Evolutionary conservation across 306 rosid genomes (phyloP).

Genomic region (Styphnolobium japonicum): DNA sequence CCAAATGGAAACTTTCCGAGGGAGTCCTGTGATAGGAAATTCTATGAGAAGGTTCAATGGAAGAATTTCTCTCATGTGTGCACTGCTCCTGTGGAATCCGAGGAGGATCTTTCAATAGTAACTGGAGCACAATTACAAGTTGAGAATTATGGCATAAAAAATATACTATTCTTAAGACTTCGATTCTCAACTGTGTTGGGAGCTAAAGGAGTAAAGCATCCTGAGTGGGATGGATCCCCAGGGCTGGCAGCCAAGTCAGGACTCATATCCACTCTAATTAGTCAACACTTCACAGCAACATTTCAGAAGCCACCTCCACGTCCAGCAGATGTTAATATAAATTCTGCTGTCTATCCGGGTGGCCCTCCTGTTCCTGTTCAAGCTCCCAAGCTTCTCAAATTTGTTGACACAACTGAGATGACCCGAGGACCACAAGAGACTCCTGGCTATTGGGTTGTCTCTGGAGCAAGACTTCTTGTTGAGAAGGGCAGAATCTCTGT

Average conservation of each 20-base stretch:
- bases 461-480: slow-evolving; percentile 87
- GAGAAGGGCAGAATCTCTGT: slow-evolving; percentile 89
- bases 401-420: slow-evolving; percentile 94
- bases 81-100: slow-evolving; percentile 89
- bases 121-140: slow-evolving; percentile 94
- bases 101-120: slow-evolving; percentile 76
- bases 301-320: slow-evolving; percentile 85
- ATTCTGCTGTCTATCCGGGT: slow-evolving; percentile 90
- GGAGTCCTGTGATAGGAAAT: slow-evolving; percentile 60
- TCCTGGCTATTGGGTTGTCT: slow-evolving; percentile 98
- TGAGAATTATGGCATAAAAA: slow-evolving; percentile 80
- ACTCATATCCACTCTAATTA: slow-evolving; percentile 87
- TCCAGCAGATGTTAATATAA: slow-evolving; percentile 91
- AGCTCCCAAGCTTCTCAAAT: slow-evolving; percentile 83
- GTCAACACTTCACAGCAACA: slow-evolving; percentile 85
- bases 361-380: slow-evolving; percentile 96
- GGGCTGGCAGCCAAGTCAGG: slow-evolving; percentile 87
- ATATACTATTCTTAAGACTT: slow-evolving; percentile 75
- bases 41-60: slow-evolving; percentile 93
- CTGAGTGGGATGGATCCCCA: slow-evolving; percentile 96
- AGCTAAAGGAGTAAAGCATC: slow-evolving; percentile 60
- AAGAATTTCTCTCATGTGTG: slow-evolving; percentile 97
- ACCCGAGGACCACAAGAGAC: slow-evolving; percentile 88
- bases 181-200: slow-evolving; percentile 72
- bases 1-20: slow-evolving; percentile 52